These are phyloP conservation scores for Yamadazyma olivae DNA, from an alignment of 805 yeast genomes.

Conservation along the genomic window DNA sequence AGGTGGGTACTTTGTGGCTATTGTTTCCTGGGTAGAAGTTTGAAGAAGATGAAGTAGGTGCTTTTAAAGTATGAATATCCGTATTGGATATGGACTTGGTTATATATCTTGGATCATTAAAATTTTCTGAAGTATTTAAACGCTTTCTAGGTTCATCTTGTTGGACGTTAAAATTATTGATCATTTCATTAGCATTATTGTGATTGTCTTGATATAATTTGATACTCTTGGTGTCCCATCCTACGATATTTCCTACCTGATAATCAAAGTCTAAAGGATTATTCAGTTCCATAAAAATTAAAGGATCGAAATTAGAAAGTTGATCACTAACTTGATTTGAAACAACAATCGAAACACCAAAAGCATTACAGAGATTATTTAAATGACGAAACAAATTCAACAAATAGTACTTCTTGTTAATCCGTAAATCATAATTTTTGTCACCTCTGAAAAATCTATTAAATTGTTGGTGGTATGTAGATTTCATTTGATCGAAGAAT, in stretches of 20 bases:
- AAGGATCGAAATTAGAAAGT: conserved; percentile 22
- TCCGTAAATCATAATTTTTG: conserved; percentile 25
- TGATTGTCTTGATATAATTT: conserved; percentile 9
- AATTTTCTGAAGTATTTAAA: too few species aligned
- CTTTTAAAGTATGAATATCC: too few species aligned
- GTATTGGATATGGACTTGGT: too few species aligned
- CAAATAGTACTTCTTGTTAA: conserved; percentile 41
- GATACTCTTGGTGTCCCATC: conserved; percentile 60
- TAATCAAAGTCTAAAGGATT: conserved; percentile 49
- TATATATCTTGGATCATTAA: too few species aligned
- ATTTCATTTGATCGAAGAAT: conserved; percentile 13
- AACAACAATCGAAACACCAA: conserved; percentile 59
- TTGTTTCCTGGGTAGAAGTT: too few species aligned
- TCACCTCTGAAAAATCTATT: conserved; percentile 20
- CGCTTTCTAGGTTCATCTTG: neutral
- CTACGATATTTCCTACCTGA: conserved; percentile 70
- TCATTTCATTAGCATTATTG: neutral
- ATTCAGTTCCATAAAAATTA: conserved; percentile 14
- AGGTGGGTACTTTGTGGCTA: conserved; percentile 22
- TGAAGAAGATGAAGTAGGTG: too few species aligned
- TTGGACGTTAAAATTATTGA: neutral
- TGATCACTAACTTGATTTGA: conserved; percentile 81
- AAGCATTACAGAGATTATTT: conserved; percentile 43
- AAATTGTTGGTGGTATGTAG: conserved; percentile 15
- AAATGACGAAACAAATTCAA: conserved; percentile 46